Percentiles rank a stretch among this genome's conserved stretches.
Conservation (phyloP, 2,329 filamentous ascomycete species). For the Microdochium paspali region DNA sequence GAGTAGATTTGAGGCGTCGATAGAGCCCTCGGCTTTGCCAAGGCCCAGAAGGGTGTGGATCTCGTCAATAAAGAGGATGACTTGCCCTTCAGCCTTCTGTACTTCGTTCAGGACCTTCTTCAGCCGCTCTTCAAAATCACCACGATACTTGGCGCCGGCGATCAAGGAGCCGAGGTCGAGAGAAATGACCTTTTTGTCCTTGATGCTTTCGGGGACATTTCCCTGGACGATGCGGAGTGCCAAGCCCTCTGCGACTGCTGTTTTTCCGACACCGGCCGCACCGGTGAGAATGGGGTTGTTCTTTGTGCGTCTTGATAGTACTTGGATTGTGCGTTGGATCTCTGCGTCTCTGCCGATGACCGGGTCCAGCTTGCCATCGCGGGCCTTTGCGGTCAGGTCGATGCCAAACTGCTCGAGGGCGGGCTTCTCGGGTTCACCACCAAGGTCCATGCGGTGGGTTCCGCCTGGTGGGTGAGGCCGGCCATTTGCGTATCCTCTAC, state of each 20-base stretch:
- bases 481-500: slow-evolving; percentile 56
- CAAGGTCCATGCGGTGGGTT: slow-evolving; percentile 87
- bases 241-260: slow-evolving; percentile 82
- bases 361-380: slow-evolving; percentile 84
- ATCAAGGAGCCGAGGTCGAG: slow-evolving; percentile 88
- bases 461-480: slow-evolving; percentile 82
- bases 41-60: slow-evolving; percentile 84
- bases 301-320: slow-evolving; percentile 85
- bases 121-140: slow-evolving; percentile 90
- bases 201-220: slow-evolving; percentile 92
- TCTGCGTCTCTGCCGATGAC: slow-evolving; percentile 90
- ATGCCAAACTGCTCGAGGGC: slow-evolving; percentile 87
- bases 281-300: slow-evolving; percentile 96
- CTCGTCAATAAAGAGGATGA: slow-evolving; percentile 94
- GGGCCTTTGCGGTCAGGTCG: slow-evolving; percentile 78
- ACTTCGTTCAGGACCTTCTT: slow-evolving; percentile 90
- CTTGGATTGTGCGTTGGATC: slow-evolving; percentile 90
- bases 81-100: slow-evolving; percentile 75
- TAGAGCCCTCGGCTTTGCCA: slow-evolving; percentile 91
- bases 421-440: slow-evolving; percentile 66
- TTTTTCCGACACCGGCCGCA: slow-evolving; percentile 85
- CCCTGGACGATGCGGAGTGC: slow-evolving; percentile 84
- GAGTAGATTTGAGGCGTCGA: slow-evolving; percentile 89
- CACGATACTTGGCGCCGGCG: slow-evolving; percentile 88
- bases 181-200: slow-evolving; percentile 82